Base-by-base conservation (phyloP, 257 asterid genomes). In the Ophiorrhiza pumila region DNA sequence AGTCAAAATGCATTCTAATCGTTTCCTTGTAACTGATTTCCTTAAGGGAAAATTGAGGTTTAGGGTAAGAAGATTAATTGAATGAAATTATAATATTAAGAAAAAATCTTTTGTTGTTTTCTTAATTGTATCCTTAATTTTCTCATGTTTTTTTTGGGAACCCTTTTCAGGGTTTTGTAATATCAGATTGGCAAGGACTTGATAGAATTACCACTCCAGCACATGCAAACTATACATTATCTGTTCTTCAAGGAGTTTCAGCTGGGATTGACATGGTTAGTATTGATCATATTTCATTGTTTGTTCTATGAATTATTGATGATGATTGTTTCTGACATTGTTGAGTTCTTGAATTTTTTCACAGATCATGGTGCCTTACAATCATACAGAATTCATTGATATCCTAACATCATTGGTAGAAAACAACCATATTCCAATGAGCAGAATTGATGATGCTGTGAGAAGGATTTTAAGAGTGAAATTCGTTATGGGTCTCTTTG, bases 131-230 rank as follows among this genome's bases (percentile, higher is more conserved):
- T 56, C 4, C 20, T 53, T 81, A 29, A 81, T 81, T 67, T 86
- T 80, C 49, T 76, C 86, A 4, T 32, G 68, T 43, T 79, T 13
- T 13, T 76, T 35, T 62, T 8, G n/a, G 67, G n/a, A 47, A 47
- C 86, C 2, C 75, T 86, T 68, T 76, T 78, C 85, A 90, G 96
- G 94, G 94, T n/a, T 90, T 90, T 69, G 92, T 86, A 35, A 85
- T 90, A 35, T 90, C 96, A 34, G 91, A 88, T 80, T 85, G 85
- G 86, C 58, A 82, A 62, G 96, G 91, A 7, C 79, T 90, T 23
- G 96, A 90, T 66, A 79, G 79, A 57, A 80, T 90, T 17, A 90
- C 92, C 0, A 50, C 77, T 1, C 88, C 92, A 0, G 47, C 85
- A 60, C 86, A 63, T 78, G 83, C 85, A 4, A 90, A 88, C 77